A percentile compares a stretch with the other conserved stretches of the same genome.
These are phyloP conservation scores for Athelia sp. DNA, from an alignment of 1,284 basidiomycete genomes.

Conservation along the genomic window DNA sequence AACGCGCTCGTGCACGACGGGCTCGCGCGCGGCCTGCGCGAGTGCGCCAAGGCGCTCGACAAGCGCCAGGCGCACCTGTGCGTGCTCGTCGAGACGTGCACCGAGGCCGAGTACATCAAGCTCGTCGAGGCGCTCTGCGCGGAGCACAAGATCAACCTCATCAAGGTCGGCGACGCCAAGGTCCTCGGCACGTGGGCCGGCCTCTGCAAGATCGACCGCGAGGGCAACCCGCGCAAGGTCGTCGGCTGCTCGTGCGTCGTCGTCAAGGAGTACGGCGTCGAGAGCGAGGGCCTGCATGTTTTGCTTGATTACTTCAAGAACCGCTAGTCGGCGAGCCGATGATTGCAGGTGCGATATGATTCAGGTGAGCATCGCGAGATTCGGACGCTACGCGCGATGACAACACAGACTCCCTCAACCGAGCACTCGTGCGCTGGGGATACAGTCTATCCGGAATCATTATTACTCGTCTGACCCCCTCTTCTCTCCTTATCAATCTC, in stretches of 20 bases:
- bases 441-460: conserved; percentile 83
- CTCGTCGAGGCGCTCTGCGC: conserved; percentile 99
- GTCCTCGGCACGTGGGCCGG: conserved; percentile 98
- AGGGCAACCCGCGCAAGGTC: conserved; percentile 97
- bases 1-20: conserved; percentile 97
- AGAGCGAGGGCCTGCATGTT: conserved; percentile 95
- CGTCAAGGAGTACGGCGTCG: conserved; percentile 96
- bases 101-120: conserved; percentile 99
- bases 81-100: conserved; percentile 98
- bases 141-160: conserved; percentile 98
- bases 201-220: conserved; percentile 98
- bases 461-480: conserved; percentile 61
- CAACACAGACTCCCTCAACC: conserved; percentile 85
- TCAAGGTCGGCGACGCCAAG: conserved; percentile 98
- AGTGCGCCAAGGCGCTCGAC: conserved; percentile 97
- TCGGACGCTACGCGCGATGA: conserved; percentile 45
- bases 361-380: too few species aligned
- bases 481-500: neutral
- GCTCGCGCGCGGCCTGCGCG: conserved; percentile 95
- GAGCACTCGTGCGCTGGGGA: conserved; percentile 66
- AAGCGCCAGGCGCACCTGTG: conserved; percentile 98
- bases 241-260: conserved; percentile 97
- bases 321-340: conserved; percentile 58
- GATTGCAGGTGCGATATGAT: conserved; percentile 23
- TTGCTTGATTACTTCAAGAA: conserved; percentile 97